Evolutionary conservation across 306 rosid species (phyloP).

Genomic region (Astragalus glycyphyllos): DNA sequence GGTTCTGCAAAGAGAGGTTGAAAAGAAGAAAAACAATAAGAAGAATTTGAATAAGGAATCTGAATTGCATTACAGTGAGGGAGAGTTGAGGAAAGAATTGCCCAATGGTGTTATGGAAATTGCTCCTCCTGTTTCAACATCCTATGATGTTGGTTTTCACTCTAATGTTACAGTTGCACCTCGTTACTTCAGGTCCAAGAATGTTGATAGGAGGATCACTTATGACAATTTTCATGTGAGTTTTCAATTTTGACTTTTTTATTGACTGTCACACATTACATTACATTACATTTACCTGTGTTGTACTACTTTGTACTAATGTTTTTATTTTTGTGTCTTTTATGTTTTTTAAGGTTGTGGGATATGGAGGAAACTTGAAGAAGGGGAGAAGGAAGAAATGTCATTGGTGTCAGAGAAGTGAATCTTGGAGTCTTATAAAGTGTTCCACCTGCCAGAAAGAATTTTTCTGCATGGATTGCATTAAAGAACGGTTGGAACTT

Average conservation of each 20-base stretch:
- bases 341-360: slow-evolving; percentile 53
- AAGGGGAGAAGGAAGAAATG: slow-evolving; percentile 76
- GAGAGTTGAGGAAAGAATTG: slow-evolving; percentile 71
- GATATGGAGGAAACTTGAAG: slow-evolving; percentile 55
- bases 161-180: slow-evolving; percentile 50
- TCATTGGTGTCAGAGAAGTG: slow-evolving; percentile 85
- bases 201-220: slow-evolving; percentile 65
- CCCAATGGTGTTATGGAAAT: slow-evolving; percentile 94
- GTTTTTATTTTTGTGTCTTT: slow-evolving; percentile 20
- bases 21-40: slow-evolving; percentile 52
- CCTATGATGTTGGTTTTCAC: slow-evolving; percentile 56
- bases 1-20: slow-evolving; percentile 84
- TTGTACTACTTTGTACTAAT: background rate
- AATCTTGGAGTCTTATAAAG: slow-evolving; percentile 62
- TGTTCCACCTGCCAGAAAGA: slow-evolving; percentile 84
- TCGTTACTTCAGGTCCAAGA: slow-evolving; percentile 89
- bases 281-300: background rate
- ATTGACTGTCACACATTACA: background rate
- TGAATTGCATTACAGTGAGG: slow-evolving; percentile 46
- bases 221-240: slow-evolving; percentile 68
- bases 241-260: slow-evolving; percentile 19
- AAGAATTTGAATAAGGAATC: slow-evolving; percentile 43
- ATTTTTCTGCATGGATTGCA: slow-evolving; percentile 86
- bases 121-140: slow-evolving; percentile 63
- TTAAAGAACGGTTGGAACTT: slow-evolving; percentile 73